phyloP scores from a whole-genome alignment of 768 basidiomycete species.

The Glaciozyma antarctica region DNA sequence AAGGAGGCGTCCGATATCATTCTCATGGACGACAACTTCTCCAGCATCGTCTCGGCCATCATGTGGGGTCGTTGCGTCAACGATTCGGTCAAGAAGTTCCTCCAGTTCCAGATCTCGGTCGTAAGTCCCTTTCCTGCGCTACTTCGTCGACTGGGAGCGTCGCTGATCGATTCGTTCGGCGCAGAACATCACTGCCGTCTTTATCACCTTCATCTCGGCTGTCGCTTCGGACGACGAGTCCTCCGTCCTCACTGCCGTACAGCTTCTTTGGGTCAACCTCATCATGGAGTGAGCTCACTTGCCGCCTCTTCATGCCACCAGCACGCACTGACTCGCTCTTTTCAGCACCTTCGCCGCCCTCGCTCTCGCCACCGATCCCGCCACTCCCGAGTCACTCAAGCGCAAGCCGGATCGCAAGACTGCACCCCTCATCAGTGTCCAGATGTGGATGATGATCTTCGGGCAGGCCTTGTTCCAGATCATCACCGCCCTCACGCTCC shows the following conservation, averaged over 20 bases:
- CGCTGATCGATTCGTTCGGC: no score
- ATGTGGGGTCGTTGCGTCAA: conserved; percentile 99
- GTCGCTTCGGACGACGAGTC: conserved; percentile 64
- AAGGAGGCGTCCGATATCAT: conserved; percentile 99
- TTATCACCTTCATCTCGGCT: conserved; percentile 85
- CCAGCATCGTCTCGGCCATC: conserved; percentile 91
- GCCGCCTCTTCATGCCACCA: background rate
- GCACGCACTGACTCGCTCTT: background rate
- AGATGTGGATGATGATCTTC: conserved; percentile 91
- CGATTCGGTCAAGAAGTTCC: conserved; percentile 91
- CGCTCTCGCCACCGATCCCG: conserved; percentile 93
- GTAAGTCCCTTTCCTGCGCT: no score
- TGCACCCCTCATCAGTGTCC: conserved; percentile 75
- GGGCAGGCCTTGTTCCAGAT: conserved; percentile 84
- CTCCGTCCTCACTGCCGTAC: conserved; percentile 89
- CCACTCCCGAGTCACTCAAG: conserved; percentile 64
- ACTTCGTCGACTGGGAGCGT: no score
- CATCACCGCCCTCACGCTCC: conserved; percentile 70
- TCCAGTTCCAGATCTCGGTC: conserved; percentile 57
- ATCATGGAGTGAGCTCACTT: conserved; percentile 43
- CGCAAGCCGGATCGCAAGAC: conserved; percentile 84
- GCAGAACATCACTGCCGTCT: conserved; percentile 79
- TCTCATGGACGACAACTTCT: conserved; percentile 94
- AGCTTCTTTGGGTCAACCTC: conserved; percentile 96
- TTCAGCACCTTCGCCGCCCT: conserved; percentile 77